These are phyloP conservation scores for Auriculariales sp. DNA, from an alignment of 768 basidiomycete species.

Conservation along the genomic window DNA sequence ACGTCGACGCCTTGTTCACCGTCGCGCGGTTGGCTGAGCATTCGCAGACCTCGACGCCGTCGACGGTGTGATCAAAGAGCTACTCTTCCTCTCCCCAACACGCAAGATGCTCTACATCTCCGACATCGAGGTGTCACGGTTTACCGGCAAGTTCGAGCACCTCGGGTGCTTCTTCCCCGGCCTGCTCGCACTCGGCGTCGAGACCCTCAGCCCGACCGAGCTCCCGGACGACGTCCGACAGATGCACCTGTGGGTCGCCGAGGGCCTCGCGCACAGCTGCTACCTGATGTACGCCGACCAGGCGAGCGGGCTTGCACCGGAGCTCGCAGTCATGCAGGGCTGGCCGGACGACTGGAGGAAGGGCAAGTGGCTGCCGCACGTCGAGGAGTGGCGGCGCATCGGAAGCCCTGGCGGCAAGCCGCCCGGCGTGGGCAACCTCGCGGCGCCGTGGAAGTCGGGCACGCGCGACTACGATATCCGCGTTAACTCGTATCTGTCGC, in stretches of 20 bases:
- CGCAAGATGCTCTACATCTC: conserved; percentile 51
- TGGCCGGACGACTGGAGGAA: conserved; percentile 16
- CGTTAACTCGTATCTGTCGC: conserved; percentile 36
- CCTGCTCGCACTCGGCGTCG: conserved; percentile 53
- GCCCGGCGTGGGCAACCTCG: conserved; percentile 7
- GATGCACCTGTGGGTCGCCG: conserved; percentile 62
- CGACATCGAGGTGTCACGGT: conserved; percentile 25
- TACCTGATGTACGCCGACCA: conserved; percentile 60
- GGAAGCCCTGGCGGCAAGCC: conserved; percentile 6
- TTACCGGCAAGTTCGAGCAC: conserved; percentile 38
- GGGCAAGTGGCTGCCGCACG: conserved; percentile 16
- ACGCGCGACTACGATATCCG: conserved; percentile 37
- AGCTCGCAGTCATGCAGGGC: conserved; percentile 20
- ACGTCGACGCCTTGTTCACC: conserved; percentile 12
- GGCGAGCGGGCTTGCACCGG: conserved; percentile 53
- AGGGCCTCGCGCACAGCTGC: conserved; percentile 60
- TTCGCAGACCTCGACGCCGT: conserved; percentile 10
- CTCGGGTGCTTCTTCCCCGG: conserved; percentile 70
- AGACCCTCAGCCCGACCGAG: conserved; percentile 42
- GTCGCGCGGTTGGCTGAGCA: not conserved
- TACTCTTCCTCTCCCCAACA: conserved; percentile 52
- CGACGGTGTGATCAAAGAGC: conserved; percentile 18
- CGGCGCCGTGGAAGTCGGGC: not conserved
- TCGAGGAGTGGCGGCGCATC: conserved; percentile 23
- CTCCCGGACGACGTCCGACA: conserved; percentile 38